Conservation (phyloP, 306 rosid genomes). For the Benincasa hispida region DNA sequence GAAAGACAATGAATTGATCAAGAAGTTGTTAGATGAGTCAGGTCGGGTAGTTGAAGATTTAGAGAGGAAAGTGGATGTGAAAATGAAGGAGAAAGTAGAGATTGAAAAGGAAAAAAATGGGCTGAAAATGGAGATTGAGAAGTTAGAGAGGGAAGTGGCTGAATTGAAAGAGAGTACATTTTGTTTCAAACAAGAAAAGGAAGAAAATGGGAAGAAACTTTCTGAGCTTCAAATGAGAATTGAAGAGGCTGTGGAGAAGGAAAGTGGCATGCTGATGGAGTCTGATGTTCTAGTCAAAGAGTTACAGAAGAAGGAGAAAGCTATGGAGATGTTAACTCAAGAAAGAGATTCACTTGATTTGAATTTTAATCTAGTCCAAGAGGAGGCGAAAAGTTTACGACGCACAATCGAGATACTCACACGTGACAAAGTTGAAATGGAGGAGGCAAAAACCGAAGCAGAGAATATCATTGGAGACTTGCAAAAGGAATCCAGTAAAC, state of each 20-base stretch:
- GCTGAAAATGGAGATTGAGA: slow-evolving; percentile 8
- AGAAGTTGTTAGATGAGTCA: slow-evolving; percentile 21
- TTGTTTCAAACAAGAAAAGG: slow-evolving; percentile 16
- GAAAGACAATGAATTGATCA: slow-evolving; percentile 25
- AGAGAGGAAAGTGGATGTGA: slow-evolving; percentile 22
- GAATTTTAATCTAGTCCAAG: slow-evolving; percentile 8
- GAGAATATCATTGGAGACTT: slow-evolving; percentile 28
- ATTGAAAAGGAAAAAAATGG: slow-evolving; percentile 11
- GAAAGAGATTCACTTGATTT: background rate
- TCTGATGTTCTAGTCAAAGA: slow-evolving; percentile 14
- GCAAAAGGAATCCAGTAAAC: slow-evolving; percentile 14
- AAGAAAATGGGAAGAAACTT: slow-evolving; percentile 11
- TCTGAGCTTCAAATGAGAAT: slow-evolving; percentile 21
- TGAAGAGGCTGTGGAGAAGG: slow-evolving; percentile 19
- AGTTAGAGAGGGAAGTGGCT: slow-evolving; percentile 28
- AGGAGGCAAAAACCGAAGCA: slow-evolving; percentile 16
- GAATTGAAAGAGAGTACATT: slow-evolving; percentile 12
- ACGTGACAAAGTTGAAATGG: slow-evolving; percentile 23
- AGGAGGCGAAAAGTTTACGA: slow-evolving; percentile 20
- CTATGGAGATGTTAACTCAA: slow-evolving; percentile 22
- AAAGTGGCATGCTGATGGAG: slow-evolving; percentile 22
- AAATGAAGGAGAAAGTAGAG: slow-evolving; percentile 30
- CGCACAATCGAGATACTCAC: slow-evolving; percentile 17
- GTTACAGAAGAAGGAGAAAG: slow-evolving; percentile 31
- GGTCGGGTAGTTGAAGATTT: slow-evolving; percentile 16